Conservation (phyloP, 805 yeast species). For the Ogataea degrootiae region DNA sequence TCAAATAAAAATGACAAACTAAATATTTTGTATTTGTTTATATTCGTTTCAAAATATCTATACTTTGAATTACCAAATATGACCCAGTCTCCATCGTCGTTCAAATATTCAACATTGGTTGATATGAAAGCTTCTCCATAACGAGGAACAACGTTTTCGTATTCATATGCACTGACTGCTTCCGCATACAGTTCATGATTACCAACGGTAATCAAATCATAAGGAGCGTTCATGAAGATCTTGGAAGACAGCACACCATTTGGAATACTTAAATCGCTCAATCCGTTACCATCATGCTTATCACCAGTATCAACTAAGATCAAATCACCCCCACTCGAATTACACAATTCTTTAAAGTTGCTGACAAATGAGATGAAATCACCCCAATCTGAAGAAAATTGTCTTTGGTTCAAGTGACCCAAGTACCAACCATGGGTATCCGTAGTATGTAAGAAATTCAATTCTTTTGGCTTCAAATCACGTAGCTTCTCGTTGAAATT, state of each 20-base stretch:
- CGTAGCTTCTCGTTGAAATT: conserved; percentile 38
- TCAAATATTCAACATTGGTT: conserved; percentile 62
- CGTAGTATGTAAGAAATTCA: conserved; percentile 90
- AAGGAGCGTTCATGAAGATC: conserved; percentile 59
- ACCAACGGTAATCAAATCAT: conserved; percentile 80
- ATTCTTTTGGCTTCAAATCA: conserved; percentile 59
- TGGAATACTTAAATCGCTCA: conserved; percentile 72
- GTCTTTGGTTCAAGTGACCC: conserved; percentile 77
- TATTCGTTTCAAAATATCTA: conserved; percentile 60
- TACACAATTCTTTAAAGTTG: conserved; percentile 36
- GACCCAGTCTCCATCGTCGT: conserved; percentile 40
- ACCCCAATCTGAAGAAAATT: conserved; percentile 88
- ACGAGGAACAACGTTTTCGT: conserved; percentile 48
- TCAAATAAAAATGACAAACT: conserved; percentile 79
- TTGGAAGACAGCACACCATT: conserved; percentile 62
- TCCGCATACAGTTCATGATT: conserved; percentile 83
- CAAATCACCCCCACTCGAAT: conserved; percentile 49
- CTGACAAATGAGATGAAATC: conserved; percentile 69
- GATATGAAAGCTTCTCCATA: conserved; percentile 64
- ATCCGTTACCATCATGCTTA: conserved; percentile 91
- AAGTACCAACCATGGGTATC: conserved; percentile 98
- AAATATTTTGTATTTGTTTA: conserved; percentile 46
- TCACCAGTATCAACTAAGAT: conserved; percentile 86
- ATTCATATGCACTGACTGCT: conserved; percentile 63
- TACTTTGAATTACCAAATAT: conserved; percentile 65